A percentile compares a stretch with the other conserved stretches of the same genome.
phyloP scores from a whole-genome alignment of 2,329 filamentous ascomycete species.

The Sporothrix pseudoabietina region DNA sequence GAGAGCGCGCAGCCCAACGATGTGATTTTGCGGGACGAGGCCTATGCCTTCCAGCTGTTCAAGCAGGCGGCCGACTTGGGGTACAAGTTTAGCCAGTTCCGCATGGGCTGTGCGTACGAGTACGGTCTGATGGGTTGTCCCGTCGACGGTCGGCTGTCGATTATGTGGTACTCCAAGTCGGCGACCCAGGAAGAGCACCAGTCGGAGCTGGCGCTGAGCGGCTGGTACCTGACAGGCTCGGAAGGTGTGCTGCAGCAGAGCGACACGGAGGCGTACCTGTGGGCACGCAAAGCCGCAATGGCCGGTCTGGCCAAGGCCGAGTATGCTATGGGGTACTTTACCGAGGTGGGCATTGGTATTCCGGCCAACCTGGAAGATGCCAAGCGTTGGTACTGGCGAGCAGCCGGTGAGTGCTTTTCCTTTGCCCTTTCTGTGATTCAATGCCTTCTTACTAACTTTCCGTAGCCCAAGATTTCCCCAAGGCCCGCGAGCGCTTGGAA shows the following conservation, averaged over 20 bases:
- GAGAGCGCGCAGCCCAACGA: slow-evolving; percentile 68
- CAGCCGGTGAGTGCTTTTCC: slow-evolving; percentile 73
- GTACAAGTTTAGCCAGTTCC: slow-evolving; percentile 94
- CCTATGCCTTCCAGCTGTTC: slow-evolving; percentile 80
- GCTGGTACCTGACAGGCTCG: slow-evolving; percentile 93
- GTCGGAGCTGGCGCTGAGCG: slow-evolving; percentile 78
- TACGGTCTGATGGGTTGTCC: slow-evolving; percentile 82
- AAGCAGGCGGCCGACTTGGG: slow-evolving; percentile 82
- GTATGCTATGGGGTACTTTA: slow-evolving; percentile 98
- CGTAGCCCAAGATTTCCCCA: slow-evolving; percentile 88
- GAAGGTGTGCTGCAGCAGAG: slow-evolving; percentile 87
- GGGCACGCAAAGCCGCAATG: slow-evolving; percentile 90
- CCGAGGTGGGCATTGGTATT: slow-evolving; percentile 90
- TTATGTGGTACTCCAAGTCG: slow-evolving; percentile 91
- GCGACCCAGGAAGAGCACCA: slow-evolving; percentile 94
- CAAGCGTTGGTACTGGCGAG: slow-evolving; percentile 96
- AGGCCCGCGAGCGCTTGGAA: slow-evolving; percentile 88
- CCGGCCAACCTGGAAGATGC: slow-evolving; percentile 87
- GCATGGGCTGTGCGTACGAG: slow-evolving; percentile 84
- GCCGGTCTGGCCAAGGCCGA: slow-evolving; percentile 90
- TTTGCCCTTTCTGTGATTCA: slow-evolving; percentile 38
- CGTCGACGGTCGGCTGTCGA: slow-evolving; percentile 80
- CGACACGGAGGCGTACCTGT: slow-evolving; percentile 94
- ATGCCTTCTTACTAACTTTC: slow-evolving; percentile 32
- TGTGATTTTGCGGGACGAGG: slow-evolving; percentile 76